These are phyloP conservation scores for Chytriomyces hyalinus DNA, from an alignment of 192 early-diverging fungal species.

Conservation along the genomic window DNA sequence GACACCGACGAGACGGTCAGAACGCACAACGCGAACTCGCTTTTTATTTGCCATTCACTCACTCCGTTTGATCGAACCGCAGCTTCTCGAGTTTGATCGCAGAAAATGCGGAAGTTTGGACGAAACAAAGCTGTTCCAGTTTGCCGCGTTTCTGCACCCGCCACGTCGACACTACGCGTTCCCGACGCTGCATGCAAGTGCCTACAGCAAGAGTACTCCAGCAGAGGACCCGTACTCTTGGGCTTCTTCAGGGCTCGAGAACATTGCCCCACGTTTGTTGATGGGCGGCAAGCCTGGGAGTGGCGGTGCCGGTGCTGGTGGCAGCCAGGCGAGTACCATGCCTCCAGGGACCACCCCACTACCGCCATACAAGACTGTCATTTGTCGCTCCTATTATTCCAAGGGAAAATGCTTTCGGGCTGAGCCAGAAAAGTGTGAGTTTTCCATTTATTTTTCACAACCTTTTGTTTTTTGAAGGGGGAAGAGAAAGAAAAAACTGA, in stretches of 20 bases:
- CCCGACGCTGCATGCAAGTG: not conserved
- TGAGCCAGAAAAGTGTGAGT: slow-evolving; percentile 25
- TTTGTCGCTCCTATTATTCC: slow-evolving; percentile 24
- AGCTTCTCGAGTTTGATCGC: not conserved
- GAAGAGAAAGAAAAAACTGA: not conserved
- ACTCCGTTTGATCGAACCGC: not conserved
- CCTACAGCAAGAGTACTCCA: not conserved
- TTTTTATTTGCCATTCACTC: not conserved
- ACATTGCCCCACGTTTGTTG: slow-evolving; percentile 22
- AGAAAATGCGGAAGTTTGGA: slow-evolving; percentile 2
- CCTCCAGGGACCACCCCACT: not conserved
- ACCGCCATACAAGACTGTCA: slow-evolving; percentile 34
- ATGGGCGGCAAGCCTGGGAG: not conserved
- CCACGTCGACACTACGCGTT: not conserved
- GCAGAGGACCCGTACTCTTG: not conserved
- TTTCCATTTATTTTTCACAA: not conserved
- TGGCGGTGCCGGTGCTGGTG: not conserved
- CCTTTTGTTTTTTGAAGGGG: too few relatives aligned
- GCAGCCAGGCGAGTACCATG: not conserved
- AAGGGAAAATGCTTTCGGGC: slow-evolving; percentile 31
- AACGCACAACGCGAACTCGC: not conserved
- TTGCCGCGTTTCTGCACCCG: not conserved
- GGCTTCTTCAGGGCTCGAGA: not conserved
- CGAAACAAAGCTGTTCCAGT: not conserved
- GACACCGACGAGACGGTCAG: slow-evolving; percentile 7